Evolutionary conservation across 2,329 filamentous ascomycete species (phyloP).

Genomic region (Eurotiales sp.): DNA sequence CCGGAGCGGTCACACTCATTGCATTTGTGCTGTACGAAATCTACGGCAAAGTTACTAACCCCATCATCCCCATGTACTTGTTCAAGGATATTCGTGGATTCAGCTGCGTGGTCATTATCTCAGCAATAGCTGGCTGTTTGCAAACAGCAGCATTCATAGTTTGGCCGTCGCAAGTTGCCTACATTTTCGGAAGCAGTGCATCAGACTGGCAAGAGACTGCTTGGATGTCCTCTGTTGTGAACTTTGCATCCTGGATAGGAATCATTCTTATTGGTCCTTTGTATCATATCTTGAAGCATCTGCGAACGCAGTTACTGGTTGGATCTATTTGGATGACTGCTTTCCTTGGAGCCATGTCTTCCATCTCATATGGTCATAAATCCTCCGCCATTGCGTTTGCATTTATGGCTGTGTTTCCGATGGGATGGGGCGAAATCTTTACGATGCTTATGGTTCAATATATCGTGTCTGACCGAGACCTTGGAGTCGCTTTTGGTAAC

Average conservation of each 20-base stretch:
- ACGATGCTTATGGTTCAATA: not conserved
- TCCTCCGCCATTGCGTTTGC: not conserved
- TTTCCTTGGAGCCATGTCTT: conserved; percentile 1
- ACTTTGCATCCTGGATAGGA: conserved; percentile 28
- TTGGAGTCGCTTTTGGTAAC: not conserved
- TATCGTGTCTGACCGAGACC: not conserved
- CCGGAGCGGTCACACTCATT: conserved; percentile 18
- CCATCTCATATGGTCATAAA: not conserved
- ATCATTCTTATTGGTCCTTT: conserved; percentile 25
- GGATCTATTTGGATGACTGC: not conserved
- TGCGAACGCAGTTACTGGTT: not conserved
- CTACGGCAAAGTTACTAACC: conserved; percentile 18
- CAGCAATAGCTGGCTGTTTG: conserved; percentile 23
- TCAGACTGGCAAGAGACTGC: conserved; percentile 20
- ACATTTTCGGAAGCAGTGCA: conserved; percentile 18
- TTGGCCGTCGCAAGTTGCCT: conserved; percentile 29
- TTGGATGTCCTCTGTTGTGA: conserved; percentile 27
- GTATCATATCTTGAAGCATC: not conserved
- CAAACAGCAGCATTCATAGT: conserved; percentile 28
- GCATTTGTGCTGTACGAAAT: conserved; percentile 24
- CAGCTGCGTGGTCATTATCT: conserved; percentile 25
- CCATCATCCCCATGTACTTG: conserved; percentile 28
- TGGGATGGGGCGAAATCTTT: not conserved
- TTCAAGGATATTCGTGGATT: conserved; percentile 33
- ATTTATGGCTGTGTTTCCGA: not conserved